Base-by-base conservation (phyloP, 805 yeast species). In the Kuraishia ogatae region DNA sequence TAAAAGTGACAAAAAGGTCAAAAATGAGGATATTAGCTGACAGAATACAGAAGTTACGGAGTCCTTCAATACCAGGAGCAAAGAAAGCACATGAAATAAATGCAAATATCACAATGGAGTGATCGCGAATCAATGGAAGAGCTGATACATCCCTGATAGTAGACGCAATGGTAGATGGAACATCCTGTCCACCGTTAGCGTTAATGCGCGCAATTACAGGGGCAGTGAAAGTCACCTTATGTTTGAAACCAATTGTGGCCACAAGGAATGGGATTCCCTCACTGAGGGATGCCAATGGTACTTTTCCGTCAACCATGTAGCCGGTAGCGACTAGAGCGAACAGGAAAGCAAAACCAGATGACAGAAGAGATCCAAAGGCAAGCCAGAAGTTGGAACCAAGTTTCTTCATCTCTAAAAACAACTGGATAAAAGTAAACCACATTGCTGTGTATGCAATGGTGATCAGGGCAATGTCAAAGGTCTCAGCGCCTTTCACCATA, bases 251-350 rank as follows among this genome's bases (percentile, higher is more conserved):
- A 65, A 93, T 82, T 3, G 90, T 85, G 21, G 96, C 90, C 22
- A 93, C 96, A 64, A 93, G 79, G 70, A 93, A 93, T 22, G 99
- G 99, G 50, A 93, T 72, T 39, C 97, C 97, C 72, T 93, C 97
- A 56, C 91, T 81, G 60, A 93, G 75, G 55, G 89, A 82, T 55
- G 88, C 73, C 55, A 89, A 74, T 8, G 96, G 83, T 35, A 93
- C 84, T 53, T 79, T 79, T 50, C 81, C 72, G 39, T 81, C 79
- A 51, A 87, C 71, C 29, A 81, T 64, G 55, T 78, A 76, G 39
- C 82, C 79, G 8, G 88, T 77, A 52, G 85, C 72, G 57, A 81
- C 82, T 51, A 87, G 75, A 1, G 97, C 97, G 60, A 88, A 81
- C 56, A 90, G 73, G 63, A 94, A 87, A 2, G 96, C 96, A 71